A percentile compares a stretch with the other conserved stretches of the same genome.
These are phyloP conservation scores for Acanthamoeba royreba DNA, from an alignment of 208 protist genomes.

Conservation along the genomic window DNA sequence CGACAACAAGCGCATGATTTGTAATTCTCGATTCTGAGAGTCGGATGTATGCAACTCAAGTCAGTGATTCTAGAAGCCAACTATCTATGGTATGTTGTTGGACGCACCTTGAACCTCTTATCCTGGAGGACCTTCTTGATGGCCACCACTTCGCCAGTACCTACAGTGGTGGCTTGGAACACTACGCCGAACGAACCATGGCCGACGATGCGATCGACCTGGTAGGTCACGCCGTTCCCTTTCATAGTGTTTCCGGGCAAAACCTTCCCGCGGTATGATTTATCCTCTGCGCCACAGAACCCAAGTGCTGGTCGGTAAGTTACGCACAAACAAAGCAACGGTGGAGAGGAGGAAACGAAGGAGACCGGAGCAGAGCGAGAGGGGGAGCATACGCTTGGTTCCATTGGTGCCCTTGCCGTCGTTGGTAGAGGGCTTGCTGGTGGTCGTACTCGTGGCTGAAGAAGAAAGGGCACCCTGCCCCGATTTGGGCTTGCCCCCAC, in stretches of 20 bases:
- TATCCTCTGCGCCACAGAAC: background rate
- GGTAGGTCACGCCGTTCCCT: constrained; percentile 70
- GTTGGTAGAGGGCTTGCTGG: background rate
- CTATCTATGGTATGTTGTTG: background rate
- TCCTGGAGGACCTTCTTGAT: constrained; percentile 98
- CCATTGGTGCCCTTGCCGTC: too few species aligned
- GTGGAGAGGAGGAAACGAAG: background rate
- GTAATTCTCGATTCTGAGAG: constrained; percentile 94
- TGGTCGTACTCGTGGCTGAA: background rate
- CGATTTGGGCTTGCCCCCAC: too few species aligned
- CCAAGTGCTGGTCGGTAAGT: background rate
- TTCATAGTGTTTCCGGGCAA: background rate
- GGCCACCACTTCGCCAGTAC: constrained; percentile 89
- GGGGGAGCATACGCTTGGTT: too few species aligned
- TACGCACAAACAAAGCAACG: background rate
- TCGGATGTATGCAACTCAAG: background rate
- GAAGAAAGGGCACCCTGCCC: background rate
- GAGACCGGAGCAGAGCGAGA: background rate
- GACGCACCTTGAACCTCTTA: constrained; percentile 87
- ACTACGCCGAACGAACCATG: constrained; percentile 97
- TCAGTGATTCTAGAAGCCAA: background rate
- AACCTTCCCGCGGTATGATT: background rate
- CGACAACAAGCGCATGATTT: constrained; percentile 92
- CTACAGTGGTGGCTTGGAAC: constrained; percentile 82
- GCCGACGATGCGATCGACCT: constrained; percentile 91